Evolutionary conservation across 176 grass and related monocot genomes (phyloP).

Genomic region (Eleusine indica): DNA sequence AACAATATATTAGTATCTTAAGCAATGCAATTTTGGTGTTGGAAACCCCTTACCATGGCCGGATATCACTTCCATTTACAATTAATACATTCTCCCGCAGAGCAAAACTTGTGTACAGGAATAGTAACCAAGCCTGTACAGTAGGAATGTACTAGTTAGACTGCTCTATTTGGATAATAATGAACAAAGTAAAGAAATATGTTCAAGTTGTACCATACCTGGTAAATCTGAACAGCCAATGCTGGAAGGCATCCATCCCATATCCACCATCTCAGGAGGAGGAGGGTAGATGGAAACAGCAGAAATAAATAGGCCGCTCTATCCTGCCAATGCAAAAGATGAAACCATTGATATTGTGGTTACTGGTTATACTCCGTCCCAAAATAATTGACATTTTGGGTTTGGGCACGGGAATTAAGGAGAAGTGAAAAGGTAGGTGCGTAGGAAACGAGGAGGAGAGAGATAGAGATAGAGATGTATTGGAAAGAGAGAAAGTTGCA

Average conservation of each 20-base stretch:
- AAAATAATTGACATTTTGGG: too few relatives aligned
- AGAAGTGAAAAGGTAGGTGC: too few relatives aligned
- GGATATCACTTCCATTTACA: slow-evolving; percentile 92
- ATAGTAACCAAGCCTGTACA: slow-evolving; percentile 80
- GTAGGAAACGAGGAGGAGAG: too few relatives aligned
- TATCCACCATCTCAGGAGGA: slow-evolving; percentile 78
- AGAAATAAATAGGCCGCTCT: slow-evolving; percentile 92
- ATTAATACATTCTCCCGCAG: slow-evolving; percentile 87
- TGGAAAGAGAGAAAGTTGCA: too few relatives aligned
- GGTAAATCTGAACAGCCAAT: slow-evolving; percentile 90
- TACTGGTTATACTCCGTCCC: background rate
- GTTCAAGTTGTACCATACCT: slow-evolving; percentile 54
- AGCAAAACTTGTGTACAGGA: slow-evolving; percentile 84
- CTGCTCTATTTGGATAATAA: background rate
- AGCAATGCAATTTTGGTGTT: slow-evolving; percentile 8
- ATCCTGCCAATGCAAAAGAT: slow-evolving; percentile 62
- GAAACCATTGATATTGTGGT: slow-evolving; percentile 27
- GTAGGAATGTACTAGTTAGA: slow-evolving; percentile 29
- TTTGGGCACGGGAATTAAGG: too few relatives aligned
- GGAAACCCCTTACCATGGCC: slow-evolving; percentile 66
- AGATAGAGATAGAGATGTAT: too few relatives aligned
- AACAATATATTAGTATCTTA: background rate
- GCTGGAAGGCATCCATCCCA: slow-evolving; percentile 92
- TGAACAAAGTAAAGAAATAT: background rate
- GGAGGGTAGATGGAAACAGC: slow-evolving; percentile 83